Percentiles rank a stretch among this genome's conserved stretches.
Evolutionary conservation across 805 yeast genomes (phyloP).

Genomic region (Kodamaea jinghongensis): DNA sequence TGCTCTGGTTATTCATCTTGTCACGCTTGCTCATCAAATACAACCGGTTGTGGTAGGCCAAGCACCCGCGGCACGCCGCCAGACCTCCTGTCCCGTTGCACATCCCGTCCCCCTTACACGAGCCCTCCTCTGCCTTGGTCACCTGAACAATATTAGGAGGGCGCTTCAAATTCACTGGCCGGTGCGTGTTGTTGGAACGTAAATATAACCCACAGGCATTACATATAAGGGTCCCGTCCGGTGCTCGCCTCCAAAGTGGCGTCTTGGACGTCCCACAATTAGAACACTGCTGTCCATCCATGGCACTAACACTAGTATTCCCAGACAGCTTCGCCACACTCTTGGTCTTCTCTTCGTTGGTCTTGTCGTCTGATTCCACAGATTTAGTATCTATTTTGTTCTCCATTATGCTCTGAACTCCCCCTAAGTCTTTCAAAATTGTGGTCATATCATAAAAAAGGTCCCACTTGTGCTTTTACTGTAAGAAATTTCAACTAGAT

Average conservation of each 20-base stretch:
- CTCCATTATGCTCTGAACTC: too few relatives aligned
- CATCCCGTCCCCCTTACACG: constrained; percentile 72
- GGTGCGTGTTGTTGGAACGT: constrained; percentile 56
- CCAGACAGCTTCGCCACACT: too few relatives aligned
- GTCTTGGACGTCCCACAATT: constrained; percentile 57
- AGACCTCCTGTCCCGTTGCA: constrained; percentile 90
- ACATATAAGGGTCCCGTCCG: constrained; percentile 54
- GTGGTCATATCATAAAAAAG: too few relatives aligned
- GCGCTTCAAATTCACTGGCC: constrained; percentile 65
- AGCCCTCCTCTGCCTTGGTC: constrained; percentile 45
- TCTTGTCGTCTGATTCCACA: neutral
- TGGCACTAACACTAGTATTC: neutral
- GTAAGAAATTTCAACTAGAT: too few relatives aligned
- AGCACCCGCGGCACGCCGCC: constrained; percentile 76
- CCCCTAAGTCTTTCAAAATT: too few relatives aligned
- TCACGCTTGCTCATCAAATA: constrained; percentile 34
- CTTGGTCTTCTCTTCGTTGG: neutral
- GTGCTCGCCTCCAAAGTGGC: constrained; percentile 58
- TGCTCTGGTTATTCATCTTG: constrained; percentile 1
- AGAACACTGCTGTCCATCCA: constrained; percentile 46
- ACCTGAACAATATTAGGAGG: constrained; percentile 51
- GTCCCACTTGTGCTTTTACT: too few relatives aligned
- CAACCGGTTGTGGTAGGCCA: constrained; percentile 74
- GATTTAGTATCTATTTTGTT: neutral
- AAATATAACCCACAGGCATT: constrained; percentile 61